A percentile compares a stretch with the other conserved stretches of the same genome.
These are phyloP conservation scores for Sarcocystis neurona DNA, from an alignment of 169 alveolate species.

Conservation along the genomic window DNA sequence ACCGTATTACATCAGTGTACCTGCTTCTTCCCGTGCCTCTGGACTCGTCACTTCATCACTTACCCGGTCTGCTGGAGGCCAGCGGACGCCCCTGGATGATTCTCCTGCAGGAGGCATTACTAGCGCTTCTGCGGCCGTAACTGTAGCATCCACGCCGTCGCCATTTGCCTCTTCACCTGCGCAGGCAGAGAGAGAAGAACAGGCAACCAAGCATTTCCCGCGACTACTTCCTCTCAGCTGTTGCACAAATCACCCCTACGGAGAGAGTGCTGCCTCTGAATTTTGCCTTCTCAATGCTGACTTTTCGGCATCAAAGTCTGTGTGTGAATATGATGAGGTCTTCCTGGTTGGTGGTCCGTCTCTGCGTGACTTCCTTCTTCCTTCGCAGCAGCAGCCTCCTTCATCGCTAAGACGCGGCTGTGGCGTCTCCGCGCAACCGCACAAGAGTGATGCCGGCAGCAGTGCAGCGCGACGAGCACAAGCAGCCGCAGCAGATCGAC, in stretches of 20 bases:
- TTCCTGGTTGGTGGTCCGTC: not conserved
- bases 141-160: not conserved
- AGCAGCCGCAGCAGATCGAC: no score
- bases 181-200: no score
- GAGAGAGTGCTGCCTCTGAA: not conserved
- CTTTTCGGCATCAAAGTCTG: not conserved
- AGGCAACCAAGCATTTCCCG: not conserved
- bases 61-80: no score
- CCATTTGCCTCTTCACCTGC: not conserved
- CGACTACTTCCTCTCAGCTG: not conserved
- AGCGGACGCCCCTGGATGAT: not conserved
- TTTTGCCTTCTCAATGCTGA: not conserved
- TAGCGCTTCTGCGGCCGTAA: not conserved
- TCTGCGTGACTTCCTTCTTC: no score
- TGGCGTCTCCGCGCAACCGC: no score
- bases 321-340: not conserved
- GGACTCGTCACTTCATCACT: no score
- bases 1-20: constrained; percentile 2
- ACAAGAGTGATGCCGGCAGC: no score
- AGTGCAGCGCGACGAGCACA: no score
- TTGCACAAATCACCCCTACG: not conserved
- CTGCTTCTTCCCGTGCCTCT: not conserved
- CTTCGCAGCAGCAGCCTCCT: no score
- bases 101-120: not conserved
- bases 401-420: no score